Evolutionary conservation across 75 land plant genomes (phyloP), one percentile per base, ranked within the genome.

Genomic region (Sequoiadendron giganteum): DNA sequence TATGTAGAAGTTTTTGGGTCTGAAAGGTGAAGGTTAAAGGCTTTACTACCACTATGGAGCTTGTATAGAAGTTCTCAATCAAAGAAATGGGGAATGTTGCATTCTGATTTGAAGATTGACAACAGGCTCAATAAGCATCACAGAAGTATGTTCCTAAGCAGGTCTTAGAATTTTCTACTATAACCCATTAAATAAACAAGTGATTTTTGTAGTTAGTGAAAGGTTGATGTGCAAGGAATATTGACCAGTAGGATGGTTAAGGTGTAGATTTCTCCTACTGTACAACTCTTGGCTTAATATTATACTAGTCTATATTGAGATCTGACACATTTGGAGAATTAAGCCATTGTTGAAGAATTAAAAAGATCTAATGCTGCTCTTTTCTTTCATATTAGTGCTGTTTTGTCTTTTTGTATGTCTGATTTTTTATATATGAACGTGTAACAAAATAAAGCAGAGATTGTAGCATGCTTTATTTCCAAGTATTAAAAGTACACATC

Each of bases 1-100:
- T 93, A 87, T 88, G 89, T 85, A 13, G 94, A 93, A 40, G 94
- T 93, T 52, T 88, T 85, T 75, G 83, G 89, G 34, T 43, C 47
- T 10, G 21, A 11, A 82, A 82, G 52, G 52, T 82, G 84, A 82
- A 81, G 47, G n/a, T 42, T 43, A 21, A 82, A 45, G n/a, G 52
- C 13, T 47, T n/a, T 47, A 9, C 84, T 48, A 82, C 47, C 25
- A 73, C 49, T 8, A 45, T 43, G 84, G 84, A 81, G 84, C 52
- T n/a, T 47, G 52, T n/a, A 82, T 28, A 82, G 13, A n/a, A 82
- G 49, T 42, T 45, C 49, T 82, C 15, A 43, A n/a, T 81, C 52
- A 81, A 78, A 79, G 48, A n/a, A 82, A 28, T n/a, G 52, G 47
- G 52, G 49, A 82, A 10, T 47, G 18, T 28, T 11, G 76, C 13